A percentile compares a stretch with the other conserved stretches of the same genome.
phyloP scores from a whole-genome alignment of 345 rosid species.

The Eucalyptus erythrocorys region DNA sequence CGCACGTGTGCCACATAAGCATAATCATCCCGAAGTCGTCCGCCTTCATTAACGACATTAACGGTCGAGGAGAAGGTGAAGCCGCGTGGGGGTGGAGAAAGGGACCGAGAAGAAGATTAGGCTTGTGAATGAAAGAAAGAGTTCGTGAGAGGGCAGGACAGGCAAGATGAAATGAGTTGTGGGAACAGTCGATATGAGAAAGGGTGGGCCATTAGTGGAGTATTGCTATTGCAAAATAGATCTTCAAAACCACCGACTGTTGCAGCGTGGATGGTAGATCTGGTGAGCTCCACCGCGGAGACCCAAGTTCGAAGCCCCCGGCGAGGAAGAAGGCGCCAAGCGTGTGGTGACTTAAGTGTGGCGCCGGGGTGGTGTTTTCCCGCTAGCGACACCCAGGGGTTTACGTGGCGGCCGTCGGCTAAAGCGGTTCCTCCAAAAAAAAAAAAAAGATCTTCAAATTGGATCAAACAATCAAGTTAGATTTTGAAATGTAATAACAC shows the following conservation, averaged over 20 bases:
- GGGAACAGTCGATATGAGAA: not conserved
- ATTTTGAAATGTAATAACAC: rapidly evolving
- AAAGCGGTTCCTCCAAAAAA: too few species aligned
- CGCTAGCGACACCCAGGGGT: too few species aligned
- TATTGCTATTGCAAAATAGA: rapidly evolving
- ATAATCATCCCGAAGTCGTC: not conserved
- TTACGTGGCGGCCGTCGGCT: too few species aligned
- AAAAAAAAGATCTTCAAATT: too few species aligned
- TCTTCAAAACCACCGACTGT: too few species aligned
- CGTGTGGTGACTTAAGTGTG: too few species aligned
- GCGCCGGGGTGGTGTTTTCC: too few species aligned
- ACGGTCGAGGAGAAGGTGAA: not conserved
- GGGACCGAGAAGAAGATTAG: not conserved
- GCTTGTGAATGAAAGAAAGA: not conserved
- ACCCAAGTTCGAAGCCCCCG: too few species aligned
- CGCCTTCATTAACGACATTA: not conserved
- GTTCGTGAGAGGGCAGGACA: rapidly evolving
- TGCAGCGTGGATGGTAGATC: too few species aligned
- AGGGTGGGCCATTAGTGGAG: not conserved
- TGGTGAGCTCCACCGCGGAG: too few species aligned
- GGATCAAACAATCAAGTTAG: too few species aligned
- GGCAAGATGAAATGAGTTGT: not conserved
- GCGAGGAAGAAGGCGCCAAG: too few species aligned
- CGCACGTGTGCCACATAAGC: not conserved
- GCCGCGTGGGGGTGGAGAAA: not conserved